Base-by-base conservation (phyloP, 768 basidiomycete genomes). In the Mycena vitilis region DNA sequence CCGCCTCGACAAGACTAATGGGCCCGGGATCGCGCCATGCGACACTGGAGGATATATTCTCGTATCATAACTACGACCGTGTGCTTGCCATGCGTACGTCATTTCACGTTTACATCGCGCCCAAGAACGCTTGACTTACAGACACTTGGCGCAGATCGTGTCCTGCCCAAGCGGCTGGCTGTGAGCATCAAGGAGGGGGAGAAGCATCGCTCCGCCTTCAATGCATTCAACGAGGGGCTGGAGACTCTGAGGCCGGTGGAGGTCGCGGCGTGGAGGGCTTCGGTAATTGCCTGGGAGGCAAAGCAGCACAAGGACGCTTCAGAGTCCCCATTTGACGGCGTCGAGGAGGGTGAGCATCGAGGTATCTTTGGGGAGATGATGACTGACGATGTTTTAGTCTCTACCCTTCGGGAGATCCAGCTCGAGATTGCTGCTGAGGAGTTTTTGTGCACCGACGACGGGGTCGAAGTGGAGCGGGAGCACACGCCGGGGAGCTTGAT, bases 301-400 rank as follows among this genome's bases (percentile, higher is more conserved):
- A 63, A 55, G 44, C 62, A 55, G 53, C 62, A 63, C 37, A 45
- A n/a, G n/a, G n/a, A n/a, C n/a, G n/a, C n/a, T n/a, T n/a, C 53
- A 2, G n/a, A 42, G 9, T 2, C 51, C 6, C 62, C 62, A 7
- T 63, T 55, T 11, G 53, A 63, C 15, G 6, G 18, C 6, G 18
- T 22, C 18, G 45, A 55, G 11, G n/a, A n/a, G n/a, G 53, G 36
- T n/a, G 47, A 44, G 62, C 48, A 23, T 3, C n/a, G 53, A 52
- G 40, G 12, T 25, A 13, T 7, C 23, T 25, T 51, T 22, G 9
- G n/a, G 10, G n/a, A 23, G 30, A 20, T 25, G 49, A 30, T 25
- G 22, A 22, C 4, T 16, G 44, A 16, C n/a, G 20, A 6, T 5
- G 12, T 58, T 16, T 23, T 18, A 54, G 54, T 55, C 6, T 22